Percentiles rank a stretch among this genome's conserved stretches.
Conservation (phyloP, 345 rosid genomes). For the Citrus unshiu region DNA sequence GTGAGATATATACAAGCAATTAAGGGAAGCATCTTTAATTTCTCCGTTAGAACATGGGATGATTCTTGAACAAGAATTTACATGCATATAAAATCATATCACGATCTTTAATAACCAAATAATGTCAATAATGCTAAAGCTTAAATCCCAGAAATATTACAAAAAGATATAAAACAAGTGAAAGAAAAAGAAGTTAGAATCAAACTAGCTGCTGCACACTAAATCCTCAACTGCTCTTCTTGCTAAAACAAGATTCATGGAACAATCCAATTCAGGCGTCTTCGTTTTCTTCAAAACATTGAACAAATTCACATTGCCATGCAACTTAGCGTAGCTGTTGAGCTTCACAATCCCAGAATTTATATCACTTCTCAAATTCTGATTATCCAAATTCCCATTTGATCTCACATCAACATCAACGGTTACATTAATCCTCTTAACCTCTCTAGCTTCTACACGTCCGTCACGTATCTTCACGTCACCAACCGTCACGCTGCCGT, state of each 20-base stretch:
- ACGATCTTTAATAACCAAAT: background rate
- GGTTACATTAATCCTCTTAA: conserved; percentile 27
- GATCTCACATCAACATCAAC: conserved; percentile 29
- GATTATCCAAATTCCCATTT: conserved; percentile 11
- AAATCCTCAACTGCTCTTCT: conserved; percentile 20
- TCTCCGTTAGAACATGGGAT: background rate
- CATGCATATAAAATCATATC: background rate
- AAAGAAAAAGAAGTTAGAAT: background rate
- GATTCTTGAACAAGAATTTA: background rate
- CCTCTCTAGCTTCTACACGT: conserved; percentile 33
- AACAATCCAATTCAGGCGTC: conserved; percentile 38
- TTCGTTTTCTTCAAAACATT: conserved; percentile 25
- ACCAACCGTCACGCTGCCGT: conserved; percentile 32
- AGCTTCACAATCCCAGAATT: conserved; percentile 41
- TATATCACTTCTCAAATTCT: conserved; percentile 29
- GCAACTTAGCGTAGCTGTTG: conserved; percentile 31
- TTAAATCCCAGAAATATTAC: background rate
- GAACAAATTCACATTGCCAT: conserved; percentile 37
- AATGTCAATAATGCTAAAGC: background rate
- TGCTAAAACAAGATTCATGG: conserved; percentile 28
- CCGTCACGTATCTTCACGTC: conserved; percentile 22
- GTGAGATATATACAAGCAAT: background rate
- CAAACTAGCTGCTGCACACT: conserved; percentile 8
- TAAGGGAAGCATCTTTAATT: background rate
- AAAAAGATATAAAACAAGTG: background rate